Percentiles rank a stretch among this genome's conserved stretches.
phyloP scores from a whole-genome alignment of 306 rosid genomes.

The Cucumis hystrix region DNA sequence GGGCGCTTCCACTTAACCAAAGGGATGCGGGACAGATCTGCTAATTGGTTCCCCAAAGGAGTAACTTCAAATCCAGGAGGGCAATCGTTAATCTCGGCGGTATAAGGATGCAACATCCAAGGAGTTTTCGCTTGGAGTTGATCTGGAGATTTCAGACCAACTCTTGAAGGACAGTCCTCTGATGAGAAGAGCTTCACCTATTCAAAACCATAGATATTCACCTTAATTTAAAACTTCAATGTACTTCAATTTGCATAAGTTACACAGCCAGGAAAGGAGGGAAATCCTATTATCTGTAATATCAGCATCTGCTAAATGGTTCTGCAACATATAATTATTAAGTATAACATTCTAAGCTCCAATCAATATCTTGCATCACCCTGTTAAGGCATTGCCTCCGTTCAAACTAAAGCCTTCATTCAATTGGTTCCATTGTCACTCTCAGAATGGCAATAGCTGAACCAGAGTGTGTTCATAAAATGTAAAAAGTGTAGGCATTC shows the following conservation, averaged over 20 bases:
- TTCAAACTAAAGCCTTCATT: not conserved
- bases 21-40: slow-evolving; percentile 12
- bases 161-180: slow-evolving; percentile 44
- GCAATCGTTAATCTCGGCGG: slow-evolving; percentile 15
- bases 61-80: slow-evolving; percentile 63
- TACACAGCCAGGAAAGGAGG: not conserved
- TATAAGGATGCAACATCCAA: slow-evolving; percentile 18
- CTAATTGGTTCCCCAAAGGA: slow-evolving; percentile 14
- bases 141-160: slow-evolving; percentile 24
- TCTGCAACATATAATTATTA: not conserved
- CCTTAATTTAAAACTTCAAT: not conserved
- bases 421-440: not conserved
- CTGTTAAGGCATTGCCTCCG: not conserved
- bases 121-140: slow-evolving; percentile 35
- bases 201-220: slow-evolving; percentile 2
- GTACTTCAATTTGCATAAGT: not conserved
- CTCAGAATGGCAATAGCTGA: not conserved
- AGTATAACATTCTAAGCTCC: not conserved
- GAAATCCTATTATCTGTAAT: not conserved
- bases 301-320: not conserved
- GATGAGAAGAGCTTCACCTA: slow-evolving; percentile 45
- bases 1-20: slow-evolving; percentile 50
- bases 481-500: not conserved
- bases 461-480: not conserved
- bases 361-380: not conserved